Conservation (phyloP, 257 asterid genomes). For the Solanum bulbocastanum region DNA sequence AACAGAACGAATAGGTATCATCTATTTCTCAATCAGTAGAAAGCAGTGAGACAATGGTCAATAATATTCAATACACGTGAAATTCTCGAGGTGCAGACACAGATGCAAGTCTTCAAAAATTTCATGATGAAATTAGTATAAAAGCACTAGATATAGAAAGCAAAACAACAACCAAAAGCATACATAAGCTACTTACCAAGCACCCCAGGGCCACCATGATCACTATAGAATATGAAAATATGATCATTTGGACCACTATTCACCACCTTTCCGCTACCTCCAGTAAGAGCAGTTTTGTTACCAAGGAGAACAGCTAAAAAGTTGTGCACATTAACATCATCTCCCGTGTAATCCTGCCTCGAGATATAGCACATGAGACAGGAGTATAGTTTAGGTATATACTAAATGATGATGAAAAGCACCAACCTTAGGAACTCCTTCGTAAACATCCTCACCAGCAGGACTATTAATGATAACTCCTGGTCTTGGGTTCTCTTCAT, state of each 20-base stretch:
- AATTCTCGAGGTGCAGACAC: neutral
- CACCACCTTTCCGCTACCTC: conserved; percentile 94
- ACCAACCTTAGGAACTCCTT: neutral
- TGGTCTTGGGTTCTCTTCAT: conserved; percentile 76
- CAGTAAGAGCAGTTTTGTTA: conserved; percentile 60
- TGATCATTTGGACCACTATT: conserved; percentile 87
- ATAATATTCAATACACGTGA: neutral
- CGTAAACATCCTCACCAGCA: conserved; percentile 46
- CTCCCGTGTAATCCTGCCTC: conserved; percentile 75
- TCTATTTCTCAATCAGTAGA: neutral
- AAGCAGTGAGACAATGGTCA: neutral
- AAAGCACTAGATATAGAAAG: conserved; percentile 48
- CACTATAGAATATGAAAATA: conserved; percentile 75
- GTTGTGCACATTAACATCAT: conserved; percentile 63
- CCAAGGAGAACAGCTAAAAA: conserved; percentile 76
- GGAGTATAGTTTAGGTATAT: neutral
- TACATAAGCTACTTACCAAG: conserved; percentile 51
- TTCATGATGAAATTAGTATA: conserved; percentile 81
- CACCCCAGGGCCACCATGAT: conserved; percentile 97
- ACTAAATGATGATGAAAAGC: neutral
- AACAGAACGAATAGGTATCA: neutral
- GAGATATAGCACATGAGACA: conserved; percentile 26
- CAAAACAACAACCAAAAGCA: neutral
- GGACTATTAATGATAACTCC: conserved; percentile 90
- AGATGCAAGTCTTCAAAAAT: conserved; percentile 29